Conservation (phyloP, 805 yeast genomes). For the Ogataea nitratoaversa region DNA sequence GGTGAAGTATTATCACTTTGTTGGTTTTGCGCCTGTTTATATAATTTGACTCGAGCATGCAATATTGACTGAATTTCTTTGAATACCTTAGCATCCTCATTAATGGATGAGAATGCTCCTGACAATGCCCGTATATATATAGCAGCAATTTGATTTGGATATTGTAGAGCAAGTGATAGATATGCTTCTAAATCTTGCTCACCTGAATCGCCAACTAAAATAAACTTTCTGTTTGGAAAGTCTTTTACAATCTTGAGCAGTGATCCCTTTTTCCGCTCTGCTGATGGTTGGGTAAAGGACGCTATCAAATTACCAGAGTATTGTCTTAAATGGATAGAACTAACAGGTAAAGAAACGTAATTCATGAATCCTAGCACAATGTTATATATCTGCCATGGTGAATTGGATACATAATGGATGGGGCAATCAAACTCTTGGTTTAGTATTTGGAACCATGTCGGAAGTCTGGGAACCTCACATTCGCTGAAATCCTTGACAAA, state of each 20-base stretch:
- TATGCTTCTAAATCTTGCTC: conserved; percentile 95
- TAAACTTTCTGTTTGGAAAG: conserved; percentile 72
- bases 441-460: conserved; percentile 64
- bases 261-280: conserved; percentile 69
- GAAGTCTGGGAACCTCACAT: conserved; percentile 74
- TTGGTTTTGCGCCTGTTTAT: not conserved
- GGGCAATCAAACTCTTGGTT: conserved; percentile 39
- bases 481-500: conserved; percentile 59
- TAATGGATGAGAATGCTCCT: conserved; percentile 55
- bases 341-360: conserved; percentile 59
- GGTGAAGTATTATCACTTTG: too few species aligned
- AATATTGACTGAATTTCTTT: conserved; percentile 20
- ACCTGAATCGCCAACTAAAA: conserved; percentile 92
- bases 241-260: conserved; percentile 62
- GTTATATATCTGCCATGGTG: conserved; percentile 86
- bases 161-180: conserved; percentile 55
- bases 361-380: conserved; percentile 55
- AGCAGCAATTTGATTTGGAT: conserved; percentile 63
- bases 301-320: conserved; percentile 79
- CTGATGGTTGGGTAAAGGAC: conserved; percentile 82
- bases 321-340: conserved; percentile 83
- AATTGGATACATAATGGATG: conserved; percentile 90
- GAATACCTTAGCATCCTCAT: conserved; percentile 33
- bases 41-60: conserved; percentile 5
- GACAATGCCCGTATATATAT: conserved; percentile 79